Evolutionary conservation across 805 yeast species (phyloP), one percentile per base, ranked within the genome.

Genomic region (Candida nonsorbophila): DNA sequence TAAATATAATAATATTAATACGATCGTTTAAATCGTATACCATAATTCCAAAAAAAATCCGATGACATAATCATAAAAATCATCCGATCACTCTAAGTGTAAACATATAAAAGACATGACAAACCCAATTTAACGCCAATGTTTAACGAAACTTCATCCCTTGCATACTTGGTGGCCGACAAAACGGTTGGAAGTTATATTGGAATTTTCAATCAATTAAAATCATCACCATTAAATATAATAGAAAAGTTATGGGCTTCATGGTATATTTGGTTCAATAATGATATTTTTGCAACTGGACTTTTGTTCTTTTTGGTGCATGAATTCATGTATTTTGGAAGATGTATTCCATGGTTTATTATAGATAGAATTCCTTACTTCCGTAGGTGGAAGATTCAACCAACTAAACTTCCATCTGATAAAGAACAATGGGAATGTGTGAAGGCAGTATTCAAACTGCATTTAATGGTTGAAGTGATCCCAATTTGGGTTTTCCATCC

Each of bases 401-500:
- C 85, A 27, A 74, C 82, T 22, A 85, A 85, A 54, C 59, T 80
- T 31, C 95, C 96, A 22, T 67, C 84, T 26, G 71, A 73, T 36
- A 70, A 72, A 53, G 96, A 90, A 62, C 97, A 90, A 57, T 77
- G 94, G 88, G 87, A 84, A 58, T 90, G 98, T 60, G 67, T 85
- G 45, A 83, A 84, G 57, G 66, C 83, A 16, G 97, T 90, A 18
- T 62, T 92, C 32, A 72, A 77, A 27, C 82, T 94, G 3, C 98
- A 90, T 63, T 79, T 87, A 58, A 59, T 90, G 40, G 94, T 90
- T 29, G 98, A 90, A 67, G 95, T 95, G 4, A 68, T 92, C 38
- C 97, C 97, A 33, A 92, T 90, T 44, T 90, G 96, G 95, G 80
- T 87, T 29, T 90, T 90, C 77, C 97, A 90, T 58, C 95, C 96